These are phyloP conservation scores for Diplotaxis tenuifolia DNA, from an alignment of 345 rosid genomes.

Conservation along the genomic window DNA sequence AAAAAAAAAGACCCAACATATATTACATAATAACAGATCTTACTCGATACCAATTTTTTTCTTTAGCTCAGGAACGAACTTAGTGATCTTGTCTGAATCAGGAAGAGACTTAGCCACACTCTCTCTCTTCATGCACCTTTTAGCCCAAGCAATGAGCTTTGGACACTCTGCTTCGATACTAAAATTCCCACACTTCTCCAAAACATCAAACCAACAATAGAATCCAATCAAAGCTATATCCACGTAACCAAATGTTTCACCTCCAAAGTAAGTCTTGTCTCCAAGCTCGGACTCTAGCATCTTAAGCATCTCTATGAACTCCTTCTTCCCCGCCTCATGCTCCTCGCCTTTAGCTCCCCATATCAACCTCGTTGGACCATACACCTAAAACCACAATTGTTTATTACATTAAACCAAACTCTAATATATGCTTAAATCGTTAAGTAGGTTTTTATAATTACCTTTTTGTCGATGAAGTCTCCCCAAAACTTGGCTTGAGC, in stretches of 20 bases:
- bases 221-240: slow-evolving; percentile 20
- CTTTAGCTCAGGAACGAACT: not conserved
- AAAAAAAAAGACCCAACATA: not conserved
- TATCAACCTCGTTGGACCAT: not conserved
- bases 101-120: slow-evolving; percentile 6
- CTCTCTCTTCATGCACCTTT: not conserved
- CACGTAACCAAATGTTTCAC: slow-evolving; percentile 13
- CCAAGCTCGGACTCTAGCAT: not conserved
- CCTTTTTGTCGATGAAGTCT: slow-evolving; percentile 71
- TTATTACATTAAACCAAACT: not conserved
- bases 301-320: not conserved
- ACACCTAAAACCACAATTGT: not conserved
- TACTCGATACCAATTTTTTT: not conserved
- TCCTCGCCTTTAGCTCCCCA: slow-evolving; percentile 2
- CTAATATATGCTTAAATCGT: not conserved
- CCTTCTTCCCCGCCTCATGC: not conserved
- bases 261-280: slow-evolving; percentile 19
- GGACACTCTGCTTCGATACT: not conserved
- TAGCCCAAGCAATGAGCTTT: not conserved
- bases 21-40: not conserved
- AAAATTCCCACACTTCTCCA: not conserved
- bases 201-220: slow-evolving; percentile 1
- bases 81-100: not conserved
- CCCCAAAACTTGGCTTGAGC: slow-evolving; percentile 74
- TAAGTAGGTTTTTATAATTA: not conserved